A percentile compares a stretch with the other conserved stretches of the same genome.
Conservation (phyloP, 2,329 filamentous ascomycete species). For the Fusarium sp. region DNA sequence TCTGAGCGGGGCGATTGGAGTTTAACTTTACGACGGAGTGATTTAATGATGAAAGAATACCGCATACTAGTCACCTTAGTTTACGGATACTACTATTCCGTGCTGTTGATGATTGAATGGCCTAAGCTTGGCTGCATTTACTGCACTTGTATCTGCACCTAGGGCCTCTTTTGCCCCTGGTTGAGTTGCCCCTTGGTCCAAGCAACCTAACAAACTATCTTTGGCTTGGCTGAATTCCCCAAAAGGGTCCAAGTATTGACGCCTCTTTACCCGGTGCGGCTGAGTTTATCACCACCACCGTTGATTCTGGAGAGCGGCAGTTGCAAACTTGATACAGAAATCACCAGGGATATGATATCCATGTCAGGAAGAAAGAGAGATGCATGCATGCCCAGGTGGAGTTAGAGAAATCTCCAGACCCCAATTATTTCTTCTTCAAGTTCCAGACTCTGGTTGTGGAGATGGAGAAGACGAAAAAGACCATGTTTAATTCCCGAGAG, state of each 20-base stretch:
- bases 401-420: slow-evolving; percentile 16
- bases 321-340: background rate
- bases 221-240: slow-evolving; percentile 30
- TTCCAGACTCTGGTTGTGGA: slow-evolving; percentile 17
- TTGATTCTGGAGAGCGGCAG: background rate
- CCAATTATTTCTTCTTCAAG: slow-evolving; percentile 18
- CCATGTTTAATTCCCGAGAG: slow-evolving; percentile 31
- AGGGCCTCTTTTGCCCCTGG: background rate
- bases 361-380: background rate
- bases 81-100: slow-evolving; percentile 7
- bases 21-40: slow-evolving; percentile 8
- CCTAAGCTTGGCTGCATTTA: background rate
- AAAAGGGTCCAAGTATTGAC: slow-evolving; percentile 34
- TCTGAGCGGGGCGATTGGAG: slow-evolving; percentile 24
- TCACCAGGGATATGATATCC: background rate
- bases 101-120: background rate
- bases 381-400: slow-evolving; percentile 17
- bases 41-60: slow-evolving; percentile 33
- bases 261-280: slow-evolving; percentile 30
- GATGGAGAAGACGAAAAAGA: background rate
- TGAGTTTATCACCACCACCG: slow-evolving; percentile 13
- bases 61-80: slow-evolving; percentile 19
- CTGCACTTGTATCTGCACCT: background rate
- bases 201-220: slow-evolving; percentile 25
- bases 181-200: slow-evolving; percentile 36